Conservation (phyloP, 768 basidiomycete species). For the Suillus discolor region DNA sequence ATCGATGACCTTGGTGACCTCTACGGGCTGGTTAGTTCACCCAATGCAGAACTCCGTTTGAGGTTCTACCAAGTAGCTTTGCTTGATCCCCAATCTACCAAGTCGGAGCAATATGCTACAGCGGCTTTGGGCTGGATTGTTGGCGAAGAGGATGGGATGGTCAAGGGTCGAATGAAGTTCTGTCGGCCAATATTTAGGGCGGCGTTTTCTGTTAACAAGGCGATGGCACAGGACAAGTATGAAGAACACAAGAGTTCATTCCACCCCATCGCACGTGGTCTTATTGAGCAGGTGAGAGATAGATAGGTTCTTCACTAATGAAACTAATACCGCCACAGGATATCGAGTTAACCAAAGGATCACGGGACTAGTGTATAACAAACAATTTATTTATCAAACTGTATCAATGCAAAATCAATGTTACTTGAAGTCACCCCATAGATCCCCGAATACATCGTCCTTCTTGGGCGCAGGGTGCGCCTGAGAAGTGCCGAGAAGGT, state of each 20-base stretch:
- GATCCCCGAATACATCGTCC: slow-evolving; percentile 80
- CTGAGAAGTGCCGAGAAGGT: slow-evolving; percentile 31
- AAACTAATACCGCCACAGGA: neutral
- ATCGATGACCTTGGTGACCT: slow-evolving; percentile 56
- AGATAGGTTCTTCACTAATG: neutral
- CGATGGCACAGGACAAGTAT: slow-evolving; percentile 56
- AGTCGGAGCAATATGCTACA: slow-evolving; percentile 51
- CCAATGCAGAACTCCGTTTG: slow-evolving; percentile 77
- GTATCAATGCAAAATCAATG: slow-evolving; percentile 1
- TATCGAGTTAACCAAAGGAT: neutral
- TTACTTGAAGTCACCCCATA: slow-evolving; percentile 85
- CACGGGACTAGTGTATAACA: neutral
- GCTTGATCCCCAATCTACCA: slow-evolving; percentile 45
- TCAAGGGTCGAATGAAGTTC: slow-evolving; percentile 87
- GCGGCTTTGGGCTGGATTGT: slow-evolving; percentile 71
- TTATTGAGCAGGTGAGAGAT: slow-evolving; percentile 70
- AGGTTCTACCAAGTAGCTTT: slow-evolving; percentile 80
- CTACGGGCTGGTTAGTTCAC: slow-evolving; percentile 49
- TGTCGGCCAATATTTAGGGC: slow-evolving; percentile 69
- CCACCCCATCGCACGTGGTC: slow-evolving; percentile 75
- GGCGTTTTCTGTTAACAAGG: slow-evolving; percentile 52
- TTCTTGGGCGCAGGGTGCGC: slow-evolving; percentile 50
- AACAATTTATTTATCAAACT: neutral
- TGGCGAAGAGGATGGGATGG: slow-evolving; percentile 53
- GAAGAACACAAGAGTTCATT: slow-evolving; percentile 50